Evolutionary conservation across 352 stramenopile species (phyloP).

Genomic region (Phytophthora syringae): DNA sequence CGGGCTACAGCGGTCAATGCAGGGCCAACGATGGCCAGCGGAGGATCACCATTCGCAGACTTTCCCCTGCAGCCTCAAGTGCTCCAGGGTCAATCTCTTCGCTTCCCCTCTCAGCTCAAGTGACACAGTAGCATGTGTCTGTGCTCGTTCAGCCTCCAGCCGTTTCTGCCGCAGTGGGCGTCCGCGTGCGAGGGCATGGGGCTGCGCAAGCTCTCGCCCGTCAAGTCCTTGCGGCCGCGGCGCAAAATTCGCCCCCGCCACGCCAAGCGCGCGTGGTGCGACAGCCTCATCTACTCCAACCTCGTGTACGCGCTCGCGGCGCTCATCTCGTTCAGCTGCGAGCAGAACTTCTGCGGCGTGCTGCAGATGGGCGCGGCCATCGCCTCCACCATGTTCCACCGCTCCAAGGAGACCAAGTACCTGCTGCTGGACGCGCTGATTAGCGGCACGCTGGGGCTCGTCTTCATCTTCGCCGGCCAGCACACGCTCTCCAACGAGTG

Average conservation of each 20-base stretch:
- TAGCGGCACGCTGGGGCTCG: conserved; percentile 68
- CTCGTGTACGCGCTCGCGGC: conserved; percentile 75
- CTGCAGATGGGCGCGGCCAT: conserved; percentile 75
- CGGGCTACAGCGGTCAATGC: conserved; percentile 4
- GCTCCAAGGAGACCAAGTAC: conserved; percentile 86
- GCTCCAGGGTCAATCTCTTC: too few species aligned
- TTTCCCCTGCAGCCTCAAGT: too few species aligned
- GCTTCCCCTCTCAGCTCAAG: conserved; percentile 27
- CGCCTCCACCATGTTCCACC: conserved; percentile 81
- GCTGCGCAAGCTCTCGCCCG: conserved; percentile 45
- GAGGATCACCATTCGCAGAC: conserved; percentile 30
- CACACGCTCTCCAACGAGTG: conserved; percentile 76
- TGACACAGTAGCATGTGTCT: conserved; percentile 31
- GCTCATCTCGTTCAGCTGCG: conserved; percentile 72
- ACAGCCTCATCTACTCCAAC: conserved; percentile 86
- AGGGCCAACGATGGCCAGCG: conserved; percentile 11
- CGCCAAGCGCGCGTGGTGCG: conserved; percentile 68
- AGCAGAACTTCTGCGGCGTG: conserved; percentile 75
- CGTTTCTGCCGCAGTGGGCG: conserved; percentile 45
- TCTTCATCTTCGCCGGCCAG: conserved; percentile 74
- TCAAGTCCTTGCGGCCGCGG: conserved; percentile 41
- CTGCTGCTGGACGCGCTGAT: conserved; percentile 80
- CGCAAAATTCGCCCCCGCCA: conserved; percentile 53
- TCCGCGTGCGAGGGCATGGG: conserved; percentile 31
- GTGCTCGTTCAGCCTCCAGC: conserved; percentile 39